Percentiles rank a stretch among this genome's conserved stretches.
phyloP scores from a whole-genome alignment of 805 yeast genomes.

The Nadsonia fulvescens region DNA sequence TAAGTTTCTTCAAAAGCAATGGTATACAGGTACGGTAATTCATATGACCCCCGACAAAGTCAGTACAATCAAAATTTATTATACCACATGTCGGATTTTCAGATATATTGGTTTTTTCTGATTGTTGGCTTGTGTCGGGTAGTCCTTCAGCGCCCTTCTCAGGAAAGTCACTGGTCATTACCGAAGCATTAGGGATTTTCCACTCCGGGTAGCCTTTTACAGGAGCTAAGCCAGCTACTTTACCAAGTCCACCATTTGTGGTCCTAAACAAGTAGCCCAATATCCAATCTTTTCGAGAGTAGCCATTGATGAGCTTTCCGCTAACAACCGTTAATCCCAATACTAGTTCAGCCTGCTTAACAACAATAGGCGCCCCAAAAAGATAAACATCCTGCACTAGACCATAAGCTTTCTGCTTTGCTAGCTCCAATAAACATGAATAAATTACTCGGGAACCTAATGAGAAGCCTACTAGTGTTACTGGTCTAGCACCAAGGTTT shows the following conservation, averaged over 20 bases:
- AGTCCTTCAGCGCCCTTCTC: no score
- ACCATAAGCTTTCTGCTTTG: slow-evolving; percentile 73
- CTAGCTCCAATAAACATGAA: slow-evolving; percentile 74
- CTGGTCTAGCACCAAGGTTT: slow-evolving; percentile 81
- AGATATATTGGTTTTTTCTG: no score
- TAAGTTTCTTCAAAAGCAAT: slow-evolving; percentile 43
- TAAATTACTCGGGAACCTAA: slow-evolving; percentile 83
- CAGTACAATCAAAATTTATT: slow-evolving; percentile 80
- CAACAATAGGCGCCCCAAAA: slow-evolving; percentile 78
- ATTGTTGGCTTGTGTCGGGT: no score
- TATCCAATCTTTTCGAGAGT: slow-evolving; percentile 87
- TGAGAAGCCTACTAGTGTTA: slow-evolving; percentile 83
- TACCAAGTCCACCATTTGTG: slow-evolving; percentile 79
- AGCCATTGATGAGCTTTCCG: slow-evolving; percentile 81
- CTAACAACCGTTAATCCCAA: slow-evolving; percentile 73
- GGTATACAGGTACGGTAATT: slow-evolving; percentile 94
- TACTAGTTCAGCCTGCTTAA: slow-evolving; percentile 57
- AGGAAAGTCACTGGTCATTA: no score
- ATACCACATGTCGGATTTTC: slow-evolving; percentile 33
- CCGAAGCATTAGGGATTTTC: no score
- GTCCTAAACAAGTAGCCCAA: slow-evolving; percentile 89
- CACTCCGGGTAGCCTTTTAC: no score
- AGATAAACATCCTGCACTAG: slow-evolving; percentile 73
- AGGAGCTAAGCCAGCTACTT: slow-evolving; percentile 82
- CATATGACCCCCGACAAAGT: slow-evolving; percentile 85